Percentiles rank a stretch among this genome's conserved stretches.
phyloP scores from a whole-genome alignment of 345 rosid genomes.

The Crucihimalaya himalaica region DNA sequence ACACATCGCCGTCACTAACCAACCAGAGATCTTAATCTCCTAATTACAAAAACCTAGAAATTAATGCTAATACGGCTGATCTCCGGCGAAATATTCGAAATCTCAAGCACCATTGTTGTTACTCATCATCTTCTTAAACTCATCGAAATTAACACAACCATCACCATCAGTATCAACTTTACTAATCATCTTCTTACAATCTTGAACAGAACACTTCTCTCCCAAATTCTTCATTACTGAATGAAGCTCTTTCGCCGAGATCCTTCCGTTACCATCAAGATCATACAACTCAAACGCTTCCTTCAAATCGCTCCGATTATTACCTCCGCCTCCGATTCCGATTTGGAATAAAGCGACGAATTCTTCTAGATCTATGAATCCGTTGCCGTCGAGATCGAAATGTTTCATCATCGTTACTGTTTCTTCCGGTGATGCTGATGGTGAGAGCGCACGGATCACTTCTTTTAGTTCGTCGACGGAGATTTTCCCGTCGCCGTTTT shows the following conservation, averaged over 20 bases:
- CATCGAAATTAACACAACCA: slow-evolving; percentile 87
- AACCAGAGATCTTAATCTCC: neutral
- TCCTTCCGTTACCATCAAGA: slow-evolving; percentile 75
- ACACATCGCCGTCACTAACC: slow-evolving; percentile 3
- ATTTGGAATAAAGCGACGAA: slow-evolving; percentile 50
- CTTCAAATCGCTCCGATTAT: slow-evolving; percentile 48
- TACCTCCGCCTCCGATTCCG: slow-evolving; percentile 9
- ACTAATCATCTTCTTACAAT: slow-evolving; percentile 81
- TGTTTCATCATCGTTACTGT: slow-evolving; percentile 62
- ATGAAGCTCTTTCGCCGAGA: slow-evolving; percentile 76
- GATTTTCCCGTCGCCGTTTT: slow-evolving; percentile 92
- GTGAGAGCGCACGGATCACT: slow-evolving; percentile 54
- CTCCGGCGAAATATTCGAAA: neutral
- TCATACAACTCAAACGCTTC: slow-evolving; percentile 93
- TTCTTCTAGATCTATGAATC: slow-evolving; percentile 76
- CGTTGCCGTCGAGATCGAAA: slow-evolving; percentile 89
- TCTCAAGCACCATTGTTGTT: slow-evolving; percentile 2
- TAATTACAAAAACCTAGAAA: neutral
- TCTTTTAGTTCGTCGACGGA: slow-evolving; percentile 68
- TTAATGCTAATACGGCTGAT: neutral
- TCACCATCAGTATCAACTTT: slow-evolving; percentile 92
- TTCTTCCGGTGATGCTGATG: slow-evolving; percentile 54
- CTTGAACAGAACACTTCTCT: slow-evolving; percentile 62
- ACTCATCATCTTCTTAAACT: slow-evolving; percentile 92
- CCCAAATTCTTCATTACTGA: slow-evolving; percentile 77